Base-by-base conservation (phyloP, 2,329 filamentous ascomycete genomes). In the Rutstroemia sp. region DNA sequence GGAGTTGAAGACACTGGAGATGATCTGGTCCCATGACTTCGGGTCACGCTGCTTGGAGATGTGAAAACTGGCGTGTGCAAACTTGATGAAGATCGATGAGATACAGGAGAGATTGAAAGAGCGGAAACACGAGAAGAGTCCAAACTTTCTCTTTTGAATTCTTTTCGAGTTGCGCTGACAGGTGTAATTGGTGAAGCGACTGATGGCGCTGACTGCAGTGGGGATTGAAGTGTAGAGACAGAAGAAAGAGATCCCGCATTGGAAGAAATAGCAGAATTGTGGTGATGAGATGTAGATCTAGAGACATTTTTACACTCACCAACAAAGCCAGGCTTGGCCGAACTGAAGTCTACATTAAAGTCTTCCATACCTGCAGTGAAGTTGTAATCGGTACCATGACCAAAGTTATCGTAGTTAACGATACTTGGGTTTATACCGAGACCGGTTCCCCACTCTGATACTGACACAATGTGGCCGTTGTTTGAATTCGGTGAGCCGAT, bases 291-390 rank as follows among this genome's bases (percentile, higher is more conserved):
- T 58, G 60, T 61, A 65, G 64, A 67, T 64, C 64, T 68, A 70
- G 68, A 71, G 68, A 70, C 59, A 58, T 65, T 68, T 63, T 67
- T 58, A 65, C 57, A 75, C 73, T 75, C 69, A 76, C 73, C 73
- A 69, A 75, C 73, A 69, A 71, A 75, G 62, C 66, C 68, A 21
- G 72, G 64, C 59, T 75, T 71, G 59, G 73, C 71, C 36, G 71
- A 57, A 61, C 62, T 70, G 61, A 75, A 71, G 19, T 70, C 65
- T 63, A 67, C 64, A 63, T 62, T 63, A 57, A 69, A 69, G 23
- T 70, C 67, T 61, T 70, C 68, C 65, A 69, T 67, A 68, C 68
- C 66, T 65, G 67, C 54, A 57, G 62, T 30, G 55, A 61, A 59
- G 59, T 65, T 65, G 60, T 67, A 70, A 21, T 68, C 66, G 60